These are phyloP conservation scores for Hypomontagnella monticulosa DNA, from an alignment of 495 filamentous ascomycete species.

Conservation along the genomic window DNA sequence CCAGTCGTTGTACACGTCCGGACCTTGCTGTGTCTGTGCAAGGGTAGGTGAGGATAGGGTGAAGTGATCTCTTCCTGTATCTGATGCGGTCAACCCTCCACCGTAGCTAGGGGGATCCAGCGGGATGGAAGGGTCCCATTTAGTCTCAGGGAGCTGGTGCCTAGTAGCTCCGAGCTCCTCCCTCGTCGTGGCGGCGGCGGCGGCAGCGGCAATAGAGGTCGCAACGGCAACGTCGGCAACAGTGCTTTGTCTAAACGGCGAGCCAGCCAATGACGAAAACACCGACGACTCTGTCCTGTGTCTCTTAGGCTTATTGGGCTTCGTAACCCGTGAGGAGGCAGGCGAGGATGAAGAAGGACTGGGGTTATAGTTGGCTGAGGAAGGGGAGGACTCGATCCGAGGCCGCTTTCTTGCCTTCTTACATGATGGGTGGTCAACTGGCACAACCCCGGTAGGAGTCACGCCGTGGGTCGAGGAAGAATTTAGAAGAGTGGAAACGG, in stretches of 20 bases:
- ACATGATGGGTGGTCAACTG: conserved; percentile 35
- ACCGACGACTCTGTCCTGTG: conserved; percentile 8
- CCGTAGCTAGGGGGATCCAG: conserved; percentile 2
- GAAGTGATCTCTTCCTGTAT: conserved; percentile 27
- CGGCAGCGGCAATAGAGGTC: conserved; percentile 13
- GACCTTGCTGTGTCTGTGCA: conserved; percentile 12
- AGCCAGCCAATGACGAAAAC: conserved; percentile 15
- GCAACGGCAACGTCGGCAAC: conserved; percentile 20
- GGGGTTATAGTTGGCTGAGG: conserved; percentile 22
- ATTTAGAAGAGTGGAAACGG: conserved; percentile 22
- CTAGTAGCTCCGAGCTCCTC: conserved; percentile 14
- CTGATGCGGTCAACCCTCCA: conserved; percentile 9
- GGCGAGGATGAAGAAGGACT: conserved; percentile 9
- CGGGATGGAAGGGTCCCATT: conserved; percentile 13
- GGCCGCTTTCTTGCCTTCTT: conserved; percentile 30
- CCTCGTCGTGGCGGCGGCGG: conserved; percentile 5
- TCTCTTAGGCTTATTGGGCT: conserved; percentile 26
- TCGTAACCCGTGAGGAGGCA: conserved; percentile 14
- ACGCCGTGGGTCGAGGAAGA: conserved; percentile 12
- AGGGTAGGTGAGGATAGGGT: conserved; percentile 21
- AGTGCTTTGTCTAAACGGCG: conserved; percentile 1
- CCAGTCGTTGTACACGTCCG: conserved; percentile 17
- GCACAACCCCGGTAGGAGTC: conserved; percentile 30
- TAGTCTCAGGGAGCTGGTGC: conserved; percentile 10
- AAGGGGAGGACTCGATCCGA: conserved; percentile 17